Conservation (phyloP, 495 filamentous ascomycete genomes). For the Neurospora sublineolata region DNA sequence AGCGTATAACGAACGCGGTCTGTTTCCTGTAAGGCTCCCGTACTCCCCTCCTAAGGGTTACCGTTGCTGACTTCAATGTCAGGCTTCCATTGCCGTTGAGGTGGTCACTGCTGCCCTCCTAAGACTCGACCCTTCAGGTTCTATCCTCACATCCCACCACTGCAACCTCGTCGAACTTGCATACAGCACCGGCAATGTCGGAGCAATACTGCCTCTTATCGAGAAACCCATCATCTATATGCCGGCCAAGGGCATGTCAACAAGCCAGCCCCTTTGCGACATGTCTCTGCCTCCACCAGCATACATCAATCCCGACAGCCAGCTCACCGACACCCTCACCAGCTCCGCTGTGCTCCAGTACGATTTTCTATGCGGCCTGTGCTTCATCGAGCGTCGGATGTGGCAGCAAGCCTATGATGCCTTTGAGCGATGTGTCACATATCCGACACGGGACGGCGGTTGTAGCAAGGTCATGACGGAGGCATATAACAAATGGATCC, state of each 20-base stretch:
- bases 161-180: constrained; percentile 50
- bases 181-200: constrained; percentile 37
- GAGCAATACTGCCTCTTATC: constrained; percentile 50
- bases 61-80: not conserved
- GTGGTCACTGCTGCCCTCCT: constrained; percentile 55
- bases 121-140: constrained; percentile 58
- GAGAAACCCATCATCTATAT: constrained; percentile 59
- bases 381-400: constrained; percentile 59
- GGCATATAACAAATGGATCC: constrained; percentile 85
- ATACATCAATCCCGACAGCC: constrained; percentile 47
- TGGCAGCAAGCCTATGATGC: constrained; percentile 64
- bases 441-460: constrained; percentile 44
- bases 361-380: constrained; percentile 64
- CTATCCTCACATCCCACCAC: constrained; percentile 59
- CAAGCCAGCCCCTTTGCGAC: constrained; percentile 20
- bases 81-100: constrained; percentile 50
- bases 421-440: constrained; percentile 55
- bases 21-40: constrained; percentile 26
- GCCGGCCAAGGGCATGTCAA: constrained; percentile 31
- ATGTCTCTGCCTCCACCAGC: constrained; percentile 20
- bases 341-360: constrained; percentile 59
- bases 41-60: not conserved
- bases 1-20: constrained; percentile 12
- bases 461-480: constrained; percentile 73
- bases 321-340: constrained; percentile 46